Evolutionary conservation across 768 basidiomycete genomes (phyloP), one percentile per base, ranked within the genome.

Genomic region (Phlebiopsis flavidoalba): DNA sequence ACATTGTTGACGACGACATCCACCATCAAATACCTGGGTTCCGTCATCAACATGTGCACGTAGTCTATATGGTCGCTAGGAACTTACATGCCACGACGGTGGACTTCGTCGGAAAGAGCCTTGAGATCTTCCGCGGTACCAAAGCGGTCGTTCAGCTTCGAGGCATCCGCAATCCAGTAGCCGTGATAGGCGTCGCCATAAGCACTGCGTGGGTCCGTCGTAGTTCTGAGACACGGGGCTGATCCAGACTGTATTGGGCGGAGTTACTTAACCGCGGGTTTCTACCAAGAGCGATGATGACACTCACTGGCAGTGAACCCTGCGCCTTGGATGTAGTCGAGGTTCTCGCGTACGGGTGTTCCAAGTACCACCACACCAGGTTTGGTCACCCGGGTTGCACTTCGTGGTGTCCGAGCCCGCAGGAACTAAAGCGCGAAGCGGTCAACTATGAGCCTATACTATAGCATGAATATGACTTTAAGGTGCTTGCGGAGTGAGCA

Each of bases 331-430:
- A 95, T 86, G 68, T 94, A 95, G 70, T 93, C 91, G n/a, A 94
- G 78, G 69, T 91, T 88, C 63, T 83, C 76, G 60, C 77, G 82
- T 64, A 93, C 82, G 8, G n/a, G 83, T 78, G 56, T 82, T 84
- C 89, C 90, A 93, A n/a, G 86, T 91, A 5, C 92, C 91, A n/a
- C 92, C 92, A 62, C 91, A 94, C 79, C 84, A 91, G 0, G 86
- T 87, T 68, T 84, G 87, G 21, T 77, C 69, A 26, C 71, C 76
- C 5, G 83, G 79, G 66, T 88, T 77, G 69, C 90, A 92, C 53
- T 77, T 68, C 60, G 74, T 80, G 36, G 74, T 71, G 68, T 80
- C 75, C 0, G 83, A 75, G n/a, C 81, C 81, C 0, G 75, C 67
- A 8, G 86, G 83, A 11, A n/a, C n/a, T n/a, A n/a, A n/a, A 90